Conservation (phyloP, 352 stramenopile species). For the Phytophthora hybrid region DNA sequence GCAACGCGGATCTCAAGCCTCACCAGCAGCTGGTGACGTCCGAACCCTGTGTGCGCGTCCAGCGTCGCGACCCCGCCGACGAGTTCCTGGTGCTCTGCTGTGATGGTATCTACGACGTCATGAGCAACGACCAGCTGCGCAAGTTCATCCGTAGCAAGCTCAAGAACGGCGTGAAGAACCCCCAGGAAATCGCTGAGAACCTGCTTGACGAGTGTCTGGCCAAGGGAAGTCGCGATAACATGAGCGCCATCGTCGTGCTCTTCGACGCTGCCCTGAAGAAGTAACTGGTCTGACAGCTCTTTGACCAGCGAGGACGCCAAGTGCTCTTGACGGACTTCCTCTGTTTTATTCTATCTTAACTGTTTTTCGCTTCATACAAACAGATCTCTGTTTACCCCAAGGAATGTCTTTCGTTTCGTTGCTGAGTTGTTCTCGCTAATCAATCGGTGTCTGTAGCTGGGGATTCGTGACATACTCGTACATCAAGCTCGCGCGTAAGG, state of each 20-base stretch:
- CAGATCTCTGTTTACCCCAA: conserved; percentile 15
- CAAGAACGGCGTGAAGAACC: conserved; percentile 54
- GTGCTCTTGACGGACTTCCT: neutral
- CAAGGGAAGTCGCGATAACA: conserved; percentile 89
- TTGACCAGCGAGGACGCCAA: conserved; percentile 15
- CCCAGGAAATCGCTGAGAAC: conserved; percentile 77
- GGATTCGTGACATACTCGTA: conserved; percentile 61
- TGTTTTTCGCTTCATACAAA: conserved; percentile 9
- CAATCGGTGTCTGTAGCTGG: conserved; percentile 19
- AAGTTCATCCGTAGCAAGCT: conserved; percentile 90
- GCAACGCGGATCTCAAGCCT: conserved; percentile 76
- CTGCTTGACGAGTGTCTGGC: conserved; percentile 85
- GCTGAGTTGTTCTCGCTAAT: neutral
- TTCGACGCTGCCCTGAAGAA: conserved; percentile 59
- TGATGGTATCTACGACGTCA: conserved; percentile 96
- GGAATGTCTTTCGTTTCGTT: conserved; percentile 2
- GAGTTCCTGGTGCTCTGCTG: conserved; percentile 94
- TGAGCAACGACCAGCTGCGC: conserved; percentile 94
- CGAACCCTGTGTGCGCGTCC: conserved; percentile 84
- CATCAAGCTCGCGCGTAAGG: conserved; percentile 56
- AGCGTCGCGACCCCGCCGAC: conserved; percentile 79
- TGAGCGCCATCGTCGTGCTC: conserved; percentile 87
- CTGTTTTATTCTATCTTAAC: conserved; percentile 44
- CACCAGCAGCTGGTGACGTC: conserved; percentile 89
- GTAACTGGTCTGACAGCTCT: conserved; percentile 33